phyloP scores from a whole-genome alignment of 495 filamentous ascomycete species.

The Penicillium subrubescens region DNA sequence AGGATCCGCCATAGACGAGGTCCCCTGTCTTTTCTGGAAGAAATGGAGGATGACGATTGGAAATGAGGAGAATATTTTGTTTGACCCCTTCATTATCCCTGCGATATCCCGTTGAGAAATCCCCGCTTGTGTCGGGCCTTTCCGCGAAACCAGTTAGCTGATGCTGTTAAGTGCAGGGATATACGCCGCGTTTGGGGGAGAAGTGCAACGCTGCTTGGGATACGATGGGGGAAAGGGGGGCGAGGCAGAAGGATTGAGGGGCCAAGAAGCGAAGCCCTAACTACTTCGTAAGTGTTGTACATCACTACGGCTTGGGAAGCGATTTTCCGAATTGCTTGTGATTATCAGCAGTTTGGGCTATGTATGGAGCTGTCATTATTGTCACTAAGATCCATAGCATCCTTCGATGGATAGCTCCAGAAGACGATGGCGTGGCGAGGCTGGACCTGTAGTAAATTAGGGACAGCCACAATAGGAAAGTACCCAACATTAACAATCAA shows the following conservation, averaged over 20 bases:
- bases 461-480: background rate
- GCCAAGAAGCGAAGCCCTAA: background rate
- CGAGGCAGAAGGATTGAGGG: background rate
- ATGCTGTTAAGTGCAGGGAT: background rate
- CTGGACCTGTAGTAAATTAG: background rate
- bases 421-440: background rate
- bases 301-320: background rate
- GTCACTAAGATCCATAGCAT: background rate
- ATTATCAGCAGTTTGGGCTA: background rate
- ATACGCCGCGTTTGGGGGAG: background rate
- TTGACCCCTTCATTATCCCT: background rate
- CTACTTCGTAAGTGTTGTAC: background rate
- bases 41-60: constrained; percentile 10
- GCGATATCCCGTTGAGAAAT: background rate
- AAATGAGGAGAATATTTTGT: background rate
- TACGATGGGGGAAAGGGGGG: background rate
- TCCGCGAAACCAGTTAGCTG: constrained; percentile 1
- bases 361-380: background rate
- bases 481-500: background rate
- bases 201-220: background rate
- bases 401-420: background rate
- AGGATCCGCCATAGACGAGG: constrained; percentile 17
- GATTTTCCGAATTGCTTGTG: background rate
- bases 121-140: constrained; percentile 8
- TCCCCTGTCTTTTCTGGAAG: constrained; percentile 2